phyloP scores from a whole-genome alignment of 352 stramenopile genomes.

The Phytophthora chlamydospora region DNA sequence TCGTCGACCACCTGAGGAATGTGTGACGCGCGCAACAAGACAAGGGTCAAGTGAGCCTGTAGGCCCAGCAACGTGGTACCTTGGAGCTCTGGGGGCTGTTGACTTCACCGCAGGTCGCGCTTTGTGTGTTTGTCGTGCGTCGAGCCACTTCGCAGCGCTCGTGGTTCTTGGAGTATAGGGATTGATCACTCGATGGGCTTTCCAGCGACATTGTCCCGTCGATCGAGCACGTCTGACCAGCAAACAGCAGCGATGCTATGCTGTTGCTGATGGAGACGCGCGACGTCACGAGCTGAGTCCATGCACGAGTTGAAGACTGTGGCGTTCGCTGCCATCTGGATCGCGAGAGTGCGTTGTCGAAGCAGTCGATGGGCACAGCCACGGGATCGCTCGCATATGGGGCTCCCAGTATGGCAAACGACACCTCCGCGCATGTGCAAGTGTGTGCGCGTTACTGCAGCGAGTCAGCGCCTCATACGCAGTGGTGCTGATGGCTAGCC shows the following conservation, averaged over 20 bases:
- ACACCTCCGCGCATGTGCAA: constrained; percentile 8
- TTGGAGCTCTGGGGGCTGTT: too few species aligned
- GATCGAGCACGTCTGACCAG: constrained; percentile 4
- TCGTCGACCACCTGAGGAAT: constrained; percentile 1
- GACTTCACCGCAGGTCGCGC: too few species aligned
- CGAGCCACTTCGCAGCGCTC: too few species aligned
- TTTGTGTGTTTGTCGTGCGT: too few species aligned
- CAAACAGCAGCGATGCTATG: not conserved
- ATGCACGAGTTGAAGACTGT: constrained; percentile 8
- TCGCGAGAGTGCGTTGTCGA: constrained; percentile 19
- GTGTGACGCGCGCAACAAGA: too few species aligned
- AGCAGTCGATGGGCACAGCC: constrained; percentile 23
- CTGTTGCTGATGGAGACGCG: constrained; percentile 10
- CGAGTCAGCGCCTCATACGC: constrained; percentile 25
- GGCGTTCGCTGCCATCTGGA: constrained; percentile 29
- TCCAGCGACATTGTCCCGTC: not conserved
- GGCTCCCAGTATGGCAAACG: constrained; percentile 25
- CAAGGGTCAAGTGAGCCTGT: too few species aligned
- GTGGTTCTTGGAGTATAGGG: constrained; percentile 4
- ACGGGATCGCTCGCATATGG: constrained; percentile 20
- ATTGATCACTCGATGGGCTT: constrained; percentile 21
- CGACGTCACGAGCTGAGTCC: constrained; percentile 9
- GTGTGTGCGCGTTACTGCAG: constrained; percentile 20
- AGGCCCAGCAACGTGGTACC: too few species aligned
- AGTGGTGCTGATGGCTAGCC: constrained; percentile 3